Conservation (phyloP, 768 basidiomycete species). For the Leccinum uliginosum region DNA sequence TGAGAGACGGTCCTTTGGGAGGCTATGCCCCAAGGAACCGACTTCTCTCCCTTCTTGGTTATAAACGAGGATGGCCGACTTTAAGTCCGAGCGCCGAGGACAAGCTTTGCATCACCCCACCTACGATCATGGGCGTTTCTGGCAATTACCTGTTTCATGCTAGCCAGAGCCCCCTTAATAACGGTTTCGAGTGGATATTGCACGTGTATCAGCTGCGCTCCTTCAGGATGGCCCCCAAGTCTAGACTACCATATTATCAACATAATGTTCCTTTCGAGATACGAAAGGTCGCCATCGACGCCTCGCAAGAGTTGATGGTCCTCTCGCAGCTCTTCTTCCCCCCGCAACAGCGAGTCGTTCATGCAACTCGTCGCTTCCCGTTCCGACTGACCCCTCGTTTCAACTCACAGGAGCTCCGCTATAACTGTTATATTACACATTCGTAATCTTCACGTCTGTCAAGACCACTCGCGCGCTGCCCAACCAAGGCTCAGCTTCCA, state of each 20-base stretch:
- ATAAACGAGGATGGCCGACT: conserved; percentile 33
- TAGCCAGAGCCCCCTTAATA: conserved; percentile 29
- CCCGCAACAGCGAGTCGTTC: conserved; percentile 21
- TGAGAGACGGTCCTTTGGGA: conserved; percentile 25
- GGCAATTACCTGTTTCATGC: conserved; percentile 32
- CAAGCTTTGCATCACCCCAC: conserved; percentile 28
- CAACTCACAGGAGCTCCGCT: conserved; percentile 24
- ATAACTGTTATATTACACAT: conserved; percentile 39
- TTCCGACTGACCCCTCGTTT: neutral
- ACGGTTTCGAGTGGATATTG: conserved; percentile 30
- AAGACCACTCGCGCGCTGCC: conserved; percentile 45
- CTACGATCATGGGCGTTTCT: conserved; percentile 31
- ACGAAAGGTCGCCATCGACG: conserved; percentile 31
- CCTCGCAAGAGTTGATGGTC: conserved; percentile 28
- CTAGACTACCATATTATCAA: conserved; percentile 27
- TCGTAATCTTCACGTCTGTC: conserved; percentile 52
- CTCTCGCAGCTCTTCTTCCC: conserved; percentile 29
- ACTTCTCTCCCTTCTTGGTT: conserved; percentile 27
- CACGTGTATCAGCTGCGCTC: conserved; percentile 33
- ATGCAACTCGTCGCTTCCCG: neutral
- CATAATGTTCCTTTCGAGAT: conserved; percentile 33
- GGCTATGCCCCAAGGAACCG: conserved; percentile 15
- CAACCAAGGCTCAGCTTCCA: conserved; percentile 26
- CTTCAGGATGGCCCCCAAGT: conserved; percentile 24
- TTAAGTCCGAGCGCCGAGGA: conserved; percentile 29